A percentile compares a stretch with the other conserved stretches of the same genome.
Conservation (phyloP, 768 basidiomycete species). For the Nevesoporus exiguus region DNA sequence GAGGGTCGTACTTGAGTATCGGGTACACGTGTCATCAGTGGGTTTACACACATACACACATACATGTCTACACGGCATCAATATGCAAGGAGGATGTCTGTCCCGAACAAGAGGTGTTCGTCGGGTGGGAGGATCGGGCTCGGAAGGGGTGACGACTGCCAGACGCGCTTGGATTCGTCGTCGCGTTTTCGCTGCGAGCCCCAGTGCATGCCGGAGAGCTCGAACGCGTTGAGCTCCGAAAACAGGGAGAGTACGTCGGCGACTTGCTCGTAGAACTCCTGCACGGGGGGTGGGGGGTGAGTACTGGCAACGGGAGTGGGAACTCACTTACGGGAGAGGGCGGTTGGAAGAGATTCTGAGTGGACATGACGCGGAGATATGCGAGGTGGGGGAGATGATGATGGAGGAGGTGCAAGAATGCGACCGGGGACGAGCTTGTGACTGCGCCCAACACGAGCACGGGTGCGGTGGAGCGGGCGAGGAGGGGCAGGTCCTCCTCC, state of each 20-base stretch:
- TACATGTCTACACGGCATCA: conserved; percentile 23
- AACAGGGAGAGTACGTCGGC: conserved; percentile 56
- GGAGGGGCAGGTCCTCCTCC: conserved; percentile 49
- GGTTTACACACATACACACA: conserved; percentile 11
- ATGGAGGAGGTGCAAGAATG: conserved; percentile 56
- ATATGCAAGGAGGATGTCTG: conserved; percentile 30
- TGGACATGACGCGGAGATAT: conserved; percentile 64
- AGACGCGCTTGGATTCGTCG: conserved; percentile 43
- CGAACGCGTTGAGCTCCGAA: conserved; percentile 60
- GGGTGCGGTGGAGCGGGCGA: conserved; percentile 48
- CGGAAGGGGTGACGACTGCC: conserved; percentile 51
- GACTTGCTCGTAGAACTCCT: conserved; percentile 65
- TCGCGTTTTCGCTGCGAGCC: conserved; percentile 47
- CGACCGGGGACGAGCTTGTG: conserved; percentile 53
- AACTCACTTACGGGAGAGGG: conserved; percentile 43
- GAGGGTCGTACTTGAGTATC: conserved; percentile 15
- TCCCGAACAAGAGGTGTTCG: conserved; percentile 28
- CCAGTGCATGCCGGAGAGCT: conserved; percentile 77
- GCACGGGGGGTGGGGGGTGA: conserved; percentile 13
- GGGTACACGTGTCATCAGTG: conserved; percentile 11
- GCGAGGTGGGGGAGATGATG: conserved; percentile 56
- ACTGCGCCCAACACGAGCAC: conserved; percentile 57
- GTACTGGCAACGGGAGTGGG: neutral
- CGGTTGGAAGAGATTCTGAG: conserved; percentile 46
- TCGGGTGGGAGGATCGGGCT: conserved; percentile 28